phyloP scores from a whole-genome alignment of 2,329 filamentous ascomycete species.

The Passalora sequoiae region DNA sequence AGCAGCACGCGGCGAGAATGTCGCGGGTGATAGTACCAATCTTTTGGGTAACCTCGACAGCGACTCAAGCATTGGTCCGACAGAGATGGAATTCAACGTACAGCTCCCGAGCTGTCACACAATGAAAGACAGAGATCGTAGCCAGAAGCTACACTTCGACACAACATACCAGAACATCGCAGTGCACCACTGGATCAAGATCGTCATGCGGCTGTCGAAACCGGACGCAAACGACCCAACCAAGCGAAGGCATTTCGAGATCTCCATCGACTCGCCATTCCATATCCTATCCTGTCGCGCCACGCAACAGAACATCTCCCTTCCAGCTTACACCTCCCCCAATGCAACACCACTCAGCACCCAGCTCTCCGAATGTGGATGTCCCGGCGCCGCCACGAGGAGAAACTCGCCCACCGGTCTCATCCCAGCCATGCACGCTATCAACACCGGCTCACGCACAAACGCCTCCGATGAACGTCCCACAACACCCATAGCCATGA shows the following conservation, averaged over 20 bases:
- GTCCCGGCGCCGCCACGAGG: slow-evolving; percentile 58
- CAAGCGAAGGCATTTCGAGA: slow-evolving; percentile 86
- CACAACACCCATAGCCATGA: slow-evolving; percentile 18
- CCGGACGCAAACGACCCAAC: slow-evolving; percentile 70
- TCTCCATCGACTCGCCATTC: slow-evolving; percentile 92
- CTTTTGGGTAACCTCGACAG: slow-evolving; percentile 74
- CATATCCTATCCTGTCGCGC: slow-evolving; percentile 89
- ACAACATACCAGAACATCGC: slow-evolving; percentile 92
- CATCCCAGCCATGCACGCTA: slow-evolving; percentile 55
- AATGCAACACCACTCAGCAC: slow-evolving; percentile 26
- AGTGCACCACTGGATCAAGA: slow-evolving; percentile 97
- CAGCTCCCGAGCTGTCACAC: slow-evolving; percentile 84
- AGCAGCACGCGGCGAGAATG: slow-evolving; percentile 52
- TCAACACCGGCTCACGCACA: slow-evolving; percentile 36
- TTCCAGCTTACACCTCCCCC: slow-evolving; percentile 71
- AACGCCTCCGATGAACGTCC: slow-evolving; percentile 24
- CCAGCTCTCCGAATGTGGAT: slow-evolving; percentile 54
- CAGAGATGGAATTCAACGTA: slow-evolving; percentile 91
- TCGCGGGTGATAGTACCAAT: slow-evolving; percentile 57
- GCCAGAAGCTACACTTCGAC: slow-evolving; percentile 71
- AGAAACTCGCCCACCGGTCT: slow-evolving; percentile 46
- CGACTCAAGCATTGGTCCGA: slow-evolving; percentile 74
- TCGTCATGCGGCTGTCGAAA: slow-evolving; percentile 87
- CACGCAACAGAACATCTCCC: slow-evolving; percentile 80
- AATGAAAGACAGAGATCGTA: slow-evolving; percentile 67